A percentile compares a stretch with the other conserved stretches of the same genome.
phyloP scores from a whole-genome alignment of 495 filamentous ascomycete genomes.

The Chaetomium fimeti region DNA sequence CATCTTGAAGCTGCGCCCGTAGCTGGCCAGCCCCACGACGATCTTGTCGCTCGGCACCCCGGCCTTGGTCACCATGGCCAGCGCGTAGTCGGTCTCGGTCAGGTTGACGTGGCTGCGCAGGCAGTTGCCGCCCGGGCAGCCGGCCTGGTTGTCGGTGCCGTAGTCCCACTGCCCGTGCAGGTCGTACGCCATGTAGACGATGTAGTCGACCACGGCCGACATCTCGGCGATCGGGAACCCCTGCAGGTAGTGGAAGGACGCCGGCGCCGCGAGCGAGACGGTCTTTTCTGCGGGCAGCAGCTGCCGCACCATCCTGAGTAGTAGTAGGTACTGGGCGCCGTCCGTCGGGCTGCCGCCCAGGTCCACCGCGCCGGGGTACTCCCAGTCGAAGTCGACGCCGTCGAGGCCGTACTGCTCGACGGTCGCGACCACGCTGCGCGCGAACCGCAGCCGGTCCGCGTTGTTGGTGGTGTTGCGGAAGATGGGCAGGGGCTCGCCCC shows the following conservation, averaged over 20 bases:
- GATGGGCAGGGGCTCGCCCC: slow-evolving; percentile 22
- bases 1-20: slow-evolving; percentile 42
- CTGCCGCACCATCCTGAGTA: slow-evolving; percentile 25
- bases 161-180: slow-evolving; percentile 32
- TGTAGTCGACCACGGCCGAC: slow-evolving; percentile 30
- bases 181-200: slow-evolving; percentile 39
- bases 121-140: slow-evolving; percentile 43
- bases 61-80: slow-evolving; percentile 52
- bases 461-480: slow-evolving; percentile 28
- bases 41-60: slow-evolving; percentile 44
- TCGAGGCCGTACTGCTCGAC: slow-evolving; percentile 37
- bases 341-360: slow-evolving; percentile 25
- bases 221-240: slow-evolving; percentile 27
- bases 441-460: slow-evolving; percentile 30
- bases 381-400: slow-evolving; percentile 44
- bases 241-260: slow-evolving; percentile 24
- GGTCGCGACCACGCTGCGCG: slow-evolving; percentile 32
- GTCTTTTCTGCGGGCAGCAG: slow-evolving; percentile 25
- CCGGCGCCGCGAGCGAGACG: slow-evolving; percentile 28
- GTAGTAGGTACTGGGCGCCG: slow-evolving; percentile 27
- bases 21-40: slow-evolving; percentile 40
- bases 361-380: slow-evolving; percentile 42
- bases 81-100: slow-evolving; percentile 42
- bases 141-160: slow-evolving; percentile 17
- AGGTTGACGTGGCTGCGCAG: slow-evolving; percentile 46